A percentile compares a stretch with the other conserved stretches of the same genome.
phyloP scores from a whole-genome alignment of 2,329 filamentous ascomycete species.

The Alternaria ethzedia region DNA sequence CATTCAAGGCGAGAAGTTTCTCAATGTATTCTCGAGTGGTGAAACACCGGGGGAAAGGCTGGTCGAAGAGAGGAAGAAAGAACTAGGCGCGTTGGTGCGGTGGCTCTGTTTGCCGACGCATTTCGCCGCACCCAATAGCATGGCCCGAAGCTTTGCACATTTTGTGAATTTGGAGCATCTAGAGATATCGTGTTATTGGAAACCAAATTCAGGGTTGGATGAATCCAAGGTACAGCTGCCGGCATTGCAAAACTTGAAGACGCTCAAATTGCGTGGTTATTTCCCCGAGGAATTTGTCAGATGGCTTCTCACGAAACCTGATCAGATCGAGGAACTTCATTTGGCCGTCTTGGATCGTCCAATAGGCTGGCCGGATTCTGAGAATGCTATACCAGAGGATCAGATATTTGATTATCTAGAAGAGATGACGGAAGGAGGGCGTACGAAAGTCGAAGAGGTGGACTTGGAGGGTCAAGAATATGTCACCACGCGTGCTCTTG shows the following conservation, averaged over 20 bases:
- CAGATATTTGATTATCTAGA: background rate
- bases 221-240: background rate
- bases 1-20: background rate
- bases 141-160: background rate
- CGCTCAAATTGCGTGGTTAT: background rate
- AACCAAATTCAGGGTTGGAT: background rate
- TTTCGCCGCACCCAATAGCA: background rate
- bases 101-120: background rate
- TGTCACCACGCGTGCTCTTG: background rate
- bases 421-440: background rate
- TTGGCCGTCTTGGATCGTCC: background rate
- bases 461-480: background rate
- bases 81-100: background rate
- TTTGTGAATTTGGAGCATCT: background rate
- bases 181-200: background rate
- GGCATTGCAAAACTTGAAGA: background rate
- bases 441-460: background rate
- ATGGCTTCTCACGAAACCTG: background rate
- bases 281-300: background rate
- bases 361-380: background rate
- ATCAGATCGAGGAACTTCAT: background rate
- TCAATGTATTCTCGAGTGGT: background rate
- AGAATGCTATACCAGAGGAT: background rate
- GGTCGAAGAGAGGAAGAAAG: background rate
- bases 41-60: background rate